Conservation (phyloP, 164 flowering plant species). For the Tetracentron sinense region DNA sequence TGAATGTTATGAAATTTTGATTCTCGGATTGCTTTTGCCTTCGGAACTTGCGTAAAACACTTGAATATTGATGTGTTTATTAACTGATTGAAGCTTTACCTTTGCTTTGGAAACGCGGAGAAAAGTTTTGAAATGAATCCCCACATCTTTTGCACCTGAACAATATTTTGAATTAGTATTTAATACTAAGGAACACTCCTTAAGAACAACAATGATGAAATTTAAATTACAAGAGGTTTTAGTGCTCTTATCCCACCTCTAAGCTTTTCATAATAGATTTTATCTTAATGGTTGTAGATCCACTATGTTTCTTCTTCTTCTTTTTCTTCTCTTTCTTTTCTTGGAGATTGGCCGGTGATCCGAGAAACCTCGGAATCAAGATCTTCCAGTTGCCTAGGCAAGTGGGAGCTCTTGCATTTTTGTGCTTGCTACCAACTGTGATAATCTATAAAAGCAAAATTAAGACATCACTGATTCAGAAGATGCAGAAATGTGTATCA, state of each 20-base stretch:
- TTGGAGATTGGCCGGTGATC: too few species aligned
- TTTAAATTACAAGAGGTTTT: not conserved
- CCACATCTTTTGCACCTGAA: conserved; percentile 32
- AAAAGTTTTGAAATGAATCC: conserved; percentile 24
- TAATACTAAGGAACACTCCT: not conserved
- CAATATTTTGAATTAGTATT: not conserved
- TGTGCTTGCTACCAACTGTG: conserved; percentile 23
- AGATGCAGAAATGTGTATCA: too few species aligned
- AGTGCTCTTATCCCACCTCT: conserved; percentile 26
- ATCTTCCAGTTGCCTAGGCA: conserved; percentile 30
- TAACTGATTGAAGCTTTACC: conserved; percentile 5
- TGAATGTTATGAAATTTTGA: not conserved
- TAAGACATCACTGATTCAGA: too few species aligned
- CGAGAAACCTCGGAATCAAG: conserved; percentile 28
- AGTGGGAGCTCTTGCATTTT: conserved; percentile 15
- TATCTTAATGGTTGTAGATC: conserved; percentile 22
- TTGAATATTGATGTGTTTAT: not conserved
- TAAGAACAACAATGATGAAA: not conserved
- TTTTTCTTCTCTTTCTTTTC: conserved; percentile 14
- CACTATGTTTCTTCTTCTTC: conserved; percentile 21
- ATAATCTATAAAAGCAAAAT: conserved; percentile 21
- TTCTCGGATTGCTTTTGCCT: not conserved
- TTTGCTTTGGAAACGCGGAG: conserved; percentile 14
- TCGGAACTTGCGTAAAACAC: not conserved
- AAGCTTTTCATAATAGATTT: conserved; percentile 23